Base-by-base conservation (phyloP, 176 grass and related monocot species). In the Phoenix dactylifera region DNA sequence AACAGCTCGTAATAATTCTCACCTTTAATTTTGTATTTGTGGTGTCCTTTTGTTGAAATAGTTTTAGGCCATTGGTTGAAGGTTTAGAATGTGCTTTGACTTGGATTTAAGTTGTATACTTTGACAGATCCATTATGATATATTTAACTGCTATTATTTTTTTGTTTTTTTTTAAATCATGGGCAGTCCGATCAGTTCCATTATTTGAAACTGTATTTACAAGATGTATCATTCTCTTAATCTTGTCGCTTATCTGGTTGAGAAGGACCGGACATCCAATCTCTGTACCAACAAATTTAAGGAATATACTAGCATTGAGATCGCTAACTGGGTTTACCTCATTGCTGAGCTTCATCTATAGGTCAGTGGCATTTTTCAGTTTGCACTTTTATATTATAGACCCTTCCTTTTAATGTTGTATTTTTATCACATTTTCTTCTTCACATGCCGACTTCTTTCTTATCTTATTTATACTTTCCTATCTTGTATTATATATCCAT, bases 191-290 rank as follows among this genome's bases (percentile, higher is more conserved):
- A 72, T 52, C 58, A 23, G 30, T 39, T 62, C 69, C 49, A 61
- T 29, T 72, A 72, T 72, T 61, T 72, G 56, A 72, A 60, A 62
- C 58, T 22, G 23, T 72, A 30, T 72, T 72, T 72, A 62, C 58
- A 54, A 72, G 69, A 54, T 72, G 69, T 62, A 20, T 35, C 22
- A 62, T 72, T 28, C 49, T 72, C 26, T 3, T 72, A 18, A 39
- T 72, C 50, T 35, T 72, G 24, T 72, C 58, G 53, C 18, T 72
- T 35, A 7, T 60, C 18, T 72, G 58, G 69, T 62, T 72, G 69
- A 72, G 58, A 53, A 53, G 57, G 25, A 72, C 58, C 4, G 49
- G 50, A 49, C 69, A 62, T 5, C 57, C 69, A 15, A n/a, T 62
- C 44, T 16, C 50, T 26, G 1, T 72, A 54, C 69, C 69, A 52